Percentiles rank a stretch among this genome's conserved stretches.
Evolutionary conservation across 2,329 filamentous ascomycete genomes (phyloP).

Genomic region (Xylaria sp.): DNA sequence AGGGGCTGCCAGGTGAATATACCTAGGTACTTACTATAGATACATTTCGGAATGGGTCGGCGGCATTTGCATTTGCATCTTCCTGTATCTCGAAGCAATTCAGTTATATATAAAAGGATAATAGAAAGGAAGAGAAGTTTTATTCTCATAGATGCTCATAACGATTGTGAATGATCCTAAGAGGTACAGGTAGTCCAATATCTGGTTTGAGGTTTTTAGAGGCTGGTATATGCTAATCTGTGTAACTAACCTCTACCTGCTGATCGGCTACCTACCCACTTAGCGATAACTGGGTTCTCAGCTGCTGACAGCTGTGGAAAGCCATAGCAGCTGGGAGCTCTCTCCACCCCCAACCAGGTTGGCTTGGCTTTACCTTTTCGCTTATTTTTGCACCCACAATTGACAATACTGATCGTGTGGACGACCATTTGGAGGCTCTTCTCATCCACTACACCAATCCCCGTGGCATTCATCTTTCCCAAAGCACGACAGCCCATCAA

Average conservation of each 20-base stretch:
- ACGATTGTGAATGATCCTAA: background rate
- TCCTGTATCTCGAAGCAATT: slow-evolving; percentile 8
- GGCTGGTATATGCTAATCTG: no score
- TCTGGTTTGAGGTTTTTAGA: background rate
- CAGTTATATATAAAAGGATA: background rate
- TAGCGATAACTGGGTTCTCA: background rate
- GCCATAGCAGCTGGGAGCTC: background rate
- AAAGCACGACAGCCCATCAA: slow-evolving; percentile 42
- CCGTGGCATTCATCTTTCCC: slow-evolving; percentile 40
- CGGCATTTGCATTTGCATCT: slow-evolving; percentile 25
- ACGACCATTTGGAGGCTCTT: slow-evolving; percentile 41
- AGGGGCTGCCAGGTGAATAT: background rate
- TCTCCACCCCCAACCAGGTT: background rate
- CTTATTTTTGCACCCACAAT: slow-evolving; percentile 52
- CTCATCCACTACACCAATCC: slow-evolving; percentile 40
- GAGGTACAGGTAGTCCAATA: no score
- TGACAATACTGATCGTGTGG: slow-evolving; percentile 44
- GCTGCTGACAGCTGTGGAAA: slow-evolving; percentile 15
- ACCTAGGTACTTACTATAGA: slow-evolving; percentile 10
- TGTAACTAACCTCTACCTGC: background rate
- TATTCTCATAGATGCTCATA: background rate
- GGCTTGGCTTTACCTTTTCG: slow-evolving; percentile 39
- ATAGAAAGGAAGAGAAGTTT: background rate
- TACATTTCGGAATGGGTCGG: background rate
- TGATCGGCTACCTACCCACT: no score